Percentiles rank a stretch among this genome's conserved stretches.
phyloP scores from a whole-genome alignment of 306 rosid species.

The Vicia villosa region DNA sequence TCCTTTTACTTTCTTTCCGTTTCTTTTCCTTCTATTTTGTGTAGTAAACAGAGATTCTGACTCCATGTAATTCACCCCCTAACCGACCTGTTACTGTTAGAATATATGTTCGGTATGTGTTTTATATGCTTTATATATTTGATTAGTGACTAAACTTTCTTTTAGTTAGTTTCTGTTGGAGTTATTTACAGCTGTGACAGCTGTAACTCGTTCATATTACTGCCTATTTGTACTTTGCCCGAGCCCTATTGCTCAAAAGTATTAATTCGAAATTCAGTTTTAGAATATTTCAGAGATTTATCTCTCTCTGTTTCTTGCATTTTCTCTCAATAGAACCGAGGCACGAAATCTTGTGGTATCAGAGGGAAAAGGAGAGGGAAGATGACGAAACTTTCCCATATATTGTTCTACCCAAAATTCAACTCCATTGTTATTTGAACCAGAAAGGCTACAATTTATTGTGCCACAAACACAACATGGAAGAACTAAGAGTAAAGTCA shows the following conservation, averaged over 20 bases:
- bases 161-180: background rate
- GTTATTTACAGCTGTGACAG: conserved; percentile 4
- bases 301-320: background rate
- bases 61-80: background rate
- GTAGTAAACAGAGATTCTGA: background rate
- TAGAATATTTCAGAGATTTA: background rate
- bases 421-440: background rate
- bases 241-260: background rate
- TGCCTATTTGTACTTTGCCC: background rate
- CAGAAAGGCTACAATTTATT: background rate
- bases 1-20: background rate
- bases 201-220: background rate
- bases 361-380: background rate
- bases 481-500: background rate
- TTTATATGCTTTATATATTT: background rate
- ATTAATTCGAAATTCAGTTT: background rate
- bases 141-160: background rate
- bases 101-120: background rate
- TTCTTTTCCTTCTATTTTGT: background rate
- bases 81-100: background rate
- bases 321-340: background rate
- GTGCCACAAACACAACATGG: background rate
- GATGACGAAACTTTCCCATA: background rate
- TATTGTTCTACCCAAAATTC: background rate
- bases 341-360: background rate